Percentiles rank a stretch among this genome's conserved stretches.
Evolutionary conservation across 2,329 filamentous ascomycete species (phyloP).

Genomic region (Cladophialophora bantiana): DNA sequence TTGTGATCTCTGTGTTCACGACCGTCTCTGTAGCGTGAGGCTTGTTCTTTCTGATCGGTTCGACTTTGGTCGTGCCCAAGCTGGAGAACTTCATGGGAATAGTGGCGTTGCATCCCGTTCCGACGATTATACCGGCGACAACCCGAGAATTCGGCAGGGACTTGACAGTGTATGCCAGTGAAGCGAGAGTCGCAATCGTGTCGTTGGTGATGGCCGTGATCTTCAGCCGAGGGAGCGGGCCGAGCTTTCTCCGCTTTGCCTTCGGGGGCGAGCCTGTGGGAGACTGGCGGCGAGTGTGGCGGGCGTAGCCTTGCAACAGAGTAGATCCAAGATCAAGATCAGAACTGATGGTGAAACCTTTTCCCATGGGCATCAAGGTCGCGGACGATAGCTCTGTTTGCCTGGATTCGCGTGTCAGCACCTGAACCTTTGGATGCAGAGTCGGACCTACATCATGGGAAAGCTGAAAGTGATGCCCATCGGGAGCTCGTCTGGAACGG

Average conservation of each 20-base stretch:
- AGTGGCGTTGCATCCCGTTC: slow-evolving; percentile 82
- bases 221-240: slow-evolving; percentile 67
- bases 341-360: slow-evolving; percentile 64
- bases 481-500: slow-evolving; percentile 53
- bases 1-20: slow-evolving; percentile 85
- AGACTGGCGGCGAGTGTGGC: slow-evolving; percentile 53
- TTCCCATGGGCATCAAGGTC: slow-evolving; percentile 64
- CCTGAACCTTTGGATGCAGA: neutral
- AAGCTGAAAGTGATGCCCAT: slow-evolving; percentile 61
- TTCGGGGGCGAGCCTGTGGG: slow-evolving; percentile 49
- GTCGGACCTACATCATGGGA: slow-evolving; percentile 54
- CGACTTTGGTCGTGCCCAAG: slow-evolving; percentile 69
- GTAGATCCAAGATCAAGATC: slow-evolving; percentile 63
- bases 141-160: slow-evolving; percentile 68
- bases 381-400: slow-evolving; percentile 63
- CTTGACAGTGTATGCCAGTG: slow-evolving; percentile 75
- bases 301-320: slow-evolving; percentile 61
- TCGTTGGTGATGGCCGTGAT: slow-evolving; percentile 83
- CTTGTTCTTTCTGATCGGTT: slow-evolving; percentile 55
- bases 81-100: slow-evolving; percentile 71
- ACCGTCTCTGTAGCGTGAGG: slow-evolving; percentile 69
- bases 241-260: slow-evolving; percentile 53
- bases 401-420: slow-evolving; percentile 43
- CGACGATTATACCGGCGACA: slow-evolving; percentile 80
- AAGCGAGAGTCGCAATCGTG: slow-evolving; percentile 78